phyloP scores from a whole-genome alignment of 192 early-diverging fungal genomes.

The Podila minutissima region DNA sequence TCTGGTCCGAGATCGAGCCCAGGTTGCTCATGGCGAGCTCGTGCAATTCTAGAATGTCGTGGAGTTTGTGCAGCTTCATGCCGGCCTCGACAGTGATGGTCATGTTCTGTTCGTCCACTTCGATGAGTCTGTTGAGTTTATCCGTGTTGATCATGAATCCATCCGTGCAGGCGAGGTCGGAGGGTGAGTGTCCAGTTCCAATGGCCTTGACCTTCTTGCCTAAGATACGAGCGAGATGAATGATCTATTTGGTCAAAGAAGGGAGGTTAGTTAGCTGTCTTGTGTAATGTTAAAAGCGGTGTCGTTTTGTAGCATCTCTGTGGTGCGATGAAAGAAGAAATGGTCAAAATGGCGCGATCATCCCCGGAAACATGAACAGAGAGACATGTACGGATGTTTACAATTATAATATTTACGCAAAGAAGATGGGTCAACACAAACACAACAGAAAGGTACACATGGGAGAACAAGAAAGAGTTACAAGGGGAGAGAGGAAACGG shows the following conservation, averaged over 20 bases:
- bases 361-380: no score
- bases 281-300: no score
- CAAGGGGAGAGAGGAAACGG: no score
- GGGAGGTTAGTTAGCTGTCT: no score
- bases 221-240: conserved; percentile 50
- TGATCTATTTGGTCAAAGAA: conserved; percentile 45
- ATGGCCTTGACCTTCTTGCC: conserved; percentile 68
- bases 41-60: conserved; percentile 62
- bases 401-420: no score
- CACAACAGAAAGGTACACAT: background rate
- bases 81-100: conserved; percentile 73
- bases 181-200: conserved; percentile 80
- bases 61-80: conserved; percentile 69
- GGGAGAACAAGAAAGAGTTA: no score
- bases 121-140: conserved; percentile 64
- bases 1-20: conserved; percentile 81
- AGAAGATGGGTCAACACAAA: no score
- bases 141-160: conserved; percentile 77
- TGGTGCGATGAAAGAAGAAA: no score
- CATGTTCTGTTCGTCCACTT: conserved; percentile 54
- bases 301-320: no score
- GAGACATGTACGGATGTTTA: no score
- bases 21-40: conserved; percentile 73
- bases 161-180: conserved; percentile 73
- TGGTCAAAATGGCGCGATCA: no score